Evolutionary conservation across 2,329 filamentous ascomycete genomes (phyloP).

Genomic region (Apiospora marii): DNA sequence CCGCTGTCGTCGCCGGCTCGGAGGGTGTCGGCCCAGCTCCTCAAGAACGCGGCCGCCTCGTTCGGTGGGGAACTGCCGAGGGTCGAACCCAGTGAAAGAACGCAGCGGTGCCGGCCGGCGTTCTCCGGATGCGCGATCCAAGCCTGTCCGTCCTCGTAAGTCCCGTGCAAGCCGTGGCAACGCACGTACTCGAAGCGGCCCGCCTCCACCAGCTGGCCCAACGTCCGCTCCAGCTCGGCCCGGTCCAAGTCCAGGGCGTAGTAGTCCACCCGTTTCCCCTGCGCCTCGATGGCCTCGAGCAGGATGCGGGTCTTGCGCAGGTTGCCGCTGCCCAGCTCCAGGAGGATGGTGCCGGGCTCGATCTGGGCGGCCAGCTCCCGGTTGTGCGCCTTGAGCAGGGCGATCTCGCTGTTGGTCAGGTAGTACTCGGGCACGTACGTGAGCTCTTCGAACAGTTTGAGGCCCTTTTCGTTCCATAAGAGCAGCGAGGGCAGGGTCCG

Average conservation of each 20-base stretch:
- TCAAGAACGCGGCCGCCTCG: constrained; percentile 79
- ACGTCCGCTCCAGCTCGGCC: constrained; percentile 82
- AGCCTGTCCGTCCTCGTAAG: constrained; percentile 87
- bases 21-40: constrained; percentile 74
- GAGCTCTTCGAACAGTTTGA: constrained; percentile 83
- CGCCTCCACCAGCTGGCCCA: constrained; percentile 67
- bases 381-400: constrained; percentile 75
- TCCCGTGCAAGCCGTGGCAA: constrained; percentile 85
- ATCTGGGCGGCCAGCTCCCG: constrained; percentile 77
- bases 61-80: constrained; percentile 82
- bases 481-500: constrained; percentile 82
- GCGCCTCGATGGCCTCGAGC: constrained; percentile 80
- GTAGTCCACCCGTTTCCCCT: constrained; percentile 81
- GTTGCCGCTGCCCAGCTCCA: constrained; percentile 96
- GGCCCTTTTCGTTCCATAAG: constrained; percentile 79
- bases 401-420: constrained; percentile 90
- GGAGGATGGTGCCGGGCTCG: constrained; percentile 76
- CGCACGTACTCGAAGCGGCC: constrained; percentile 72
- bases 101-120: constrained; percentile 66
- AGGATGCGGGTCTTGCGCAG: constrained; percentile 90
- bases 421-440: constrained; percentile 96
- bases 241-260: constrained; percentile 89
- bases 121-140: constrained; percentile 76
- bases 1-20: constrained; percentile 46
- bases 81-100: constrained; percentile 85